These are phyloP conservation scores for Schoenoplectus tabernaemontani DNA, from an alignment of 202 grass and related monocot species.

Conservation along the genomic window DNA sequence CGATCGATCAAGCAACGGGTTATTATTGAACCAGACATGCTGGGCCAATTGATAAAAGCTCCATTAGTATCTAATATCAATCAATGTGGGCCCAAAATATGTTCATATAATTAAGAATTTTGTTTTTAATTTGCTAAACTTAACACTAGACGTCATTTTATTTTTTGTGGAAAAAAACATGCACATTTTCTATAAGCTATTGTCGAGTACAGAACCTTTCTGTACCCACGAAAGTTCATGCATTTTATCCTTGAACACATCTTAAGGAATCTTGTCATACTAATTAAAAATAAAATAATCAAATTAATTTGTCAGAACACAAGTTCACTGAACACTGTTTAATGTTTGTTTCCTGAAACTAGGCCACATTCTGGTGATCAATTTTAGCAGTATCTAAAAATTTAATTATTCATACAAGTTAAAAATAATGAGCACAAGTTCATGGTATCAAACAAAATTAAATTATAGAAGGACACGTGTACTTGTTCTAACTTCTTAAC, in stretches of 20 bases:
- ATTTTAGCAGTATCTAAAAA: not conserved
- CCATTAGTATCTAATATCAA: not conserved
- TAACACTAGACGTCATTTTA: no score
- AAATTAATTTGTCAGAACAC: not conserved
- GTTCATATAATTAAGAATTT: not conserved
- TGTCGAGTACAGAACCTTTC: not conserved
- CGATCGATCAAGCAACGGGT: not conserved
- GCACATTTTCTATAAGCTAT: not conserved
- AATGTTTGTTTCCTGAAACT: not conserved
- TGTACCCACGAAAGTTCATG: not conserved
- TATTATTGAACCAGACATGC: not conserved
- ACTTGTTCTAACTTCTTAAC: not conserved
- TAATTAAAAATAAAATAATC: not conserved
- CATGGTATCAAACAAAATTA: slow-evolving; percentile 17
- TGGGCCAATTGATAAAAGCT: not conserved
- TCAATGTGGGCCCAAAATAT: not conserved
- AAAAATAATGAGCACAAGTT: not conserved
- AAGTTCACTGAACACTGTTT: slow-evolving; percentile 1
- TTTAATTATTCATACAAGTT: not conserved
- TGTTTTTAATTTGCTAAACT: no score
- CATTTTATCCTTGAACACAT: not conserved
- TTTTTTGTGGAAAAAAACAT: not conserved
- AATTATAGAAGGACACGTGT: not conserved
- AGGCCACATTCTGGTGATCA: not conserved
- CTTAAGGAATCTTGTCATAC: not conserved